Base-by-base conservation (phyloP, 148 eudicot species). In the Polygonum maritimum region DNA sequence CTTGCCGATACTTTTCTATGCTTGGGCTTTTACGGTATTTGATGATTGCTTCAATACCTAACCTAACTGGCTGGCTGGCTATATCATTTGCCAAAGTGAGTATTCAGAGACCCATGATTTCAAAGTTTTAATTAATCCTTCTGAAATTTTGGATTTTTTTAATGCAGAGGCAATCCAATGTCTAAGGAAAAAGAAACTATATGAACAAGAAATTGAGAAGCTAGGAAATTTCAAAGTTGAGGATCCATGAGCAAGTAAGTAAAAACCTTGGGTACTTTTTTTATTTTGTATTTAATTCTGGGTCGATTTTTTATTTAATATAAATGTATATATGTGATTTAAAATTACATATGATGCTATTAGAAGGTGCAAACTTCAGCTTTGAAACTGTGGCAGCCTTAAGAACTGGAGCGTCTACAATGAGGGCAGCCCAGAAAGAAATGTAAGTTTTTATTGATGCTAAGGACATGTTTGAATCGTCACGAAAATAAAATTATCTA, bases 361-460 rank as follows among this genome's bases (percentile, higher is more conserved):
- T 93, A 52, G 98, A 93, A 83, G 92, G 94, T 71, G 97, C 94
- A 72, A 91, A 88, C 82, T 91, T 97, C 36, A 93, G 92, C 41
- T 88, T 92, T 48, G 98, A 89, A 78, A 93, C 97, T 18, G 94
- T 93, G 58, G 91, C 82, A 85, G 98, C 98, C 39, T 85, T 93
- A 85, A 88, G 98, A 84, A 88, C 94, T 49, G 98, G 97, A 74
- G 98, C 98, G 36, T 78, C 86, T 78, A 92, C 98, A 78, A 91
- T 91, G 98, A 91, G 89, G 79, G 91, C 92, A 44, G 89, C 91
- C 91, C 98, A 93, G 78, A 93, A 88, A 85, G 92, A 94, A 77
- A 89, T 92, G 97, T 91, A 81, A 82, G 97, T 13, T 48, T 26
- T 26, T 26, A 26, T 26, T 26, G 31, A 26, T 26, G 31, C 31